Evolutionary conservation across 2,329 filamentous ascomycete genomes (phyloP).

Genomic region (Dothistroma pini): DNA sequence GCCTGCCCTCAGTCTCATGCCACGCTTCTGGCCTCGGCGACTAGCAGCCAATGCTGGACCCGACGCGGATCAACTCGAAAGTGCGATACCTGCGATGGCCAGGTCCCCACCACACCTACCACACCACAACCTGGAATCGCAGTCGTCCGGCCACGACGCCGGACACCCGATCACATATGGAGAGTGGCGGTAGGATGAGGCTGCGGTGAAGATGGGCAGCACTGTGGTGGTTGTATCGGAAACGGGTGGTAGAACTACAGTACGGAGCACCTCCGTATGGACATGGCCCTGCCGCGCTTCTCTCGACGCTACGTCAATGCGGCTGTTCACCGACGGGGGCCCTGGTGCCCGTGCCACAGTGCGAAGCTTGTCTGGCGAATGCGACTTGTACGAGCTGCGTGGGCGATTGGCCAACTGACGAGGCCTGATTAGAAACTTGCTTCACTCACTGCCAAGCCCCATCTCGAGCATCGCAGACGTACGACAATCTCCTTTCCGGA

Average conservation of each 20-base stretch:
- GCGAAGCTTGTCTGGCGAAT: background rate
- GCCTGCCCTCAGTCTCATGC: background rate
- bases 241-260: background rate
- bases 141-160: background rate
- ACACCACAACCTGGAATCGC: background rate
- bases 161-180: background rate
- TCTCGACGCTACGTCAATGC: no score
- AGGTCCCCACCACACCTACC: background rate
- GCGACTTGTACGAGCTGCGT: constrained; percentile 6
- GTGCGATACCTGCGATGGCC: background rate
- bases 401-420: background rate
- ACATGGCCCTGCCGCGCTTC: no score
- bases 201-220: background rate
- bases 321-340: background rate
- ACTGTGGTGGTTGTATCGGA: background rate
- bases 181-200: background rate
- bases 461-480: background rate
- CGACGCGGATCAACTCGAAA: background rate
- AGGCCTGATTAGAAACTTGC: constrained; percentile 3
- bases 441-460: background rate
- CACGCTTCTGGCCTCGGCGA: background rate
- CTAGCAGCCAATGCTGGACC: background rate
- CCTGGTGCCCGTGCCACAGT: background rate
- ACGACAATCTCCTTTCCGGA: background rate
- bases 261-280: no score